These are phyloP conservation scores for Phialophora expanda DNA, from an alignment of 2,329 filamentous ascomycete genomes.

Conservation along the genomic window DNA sequence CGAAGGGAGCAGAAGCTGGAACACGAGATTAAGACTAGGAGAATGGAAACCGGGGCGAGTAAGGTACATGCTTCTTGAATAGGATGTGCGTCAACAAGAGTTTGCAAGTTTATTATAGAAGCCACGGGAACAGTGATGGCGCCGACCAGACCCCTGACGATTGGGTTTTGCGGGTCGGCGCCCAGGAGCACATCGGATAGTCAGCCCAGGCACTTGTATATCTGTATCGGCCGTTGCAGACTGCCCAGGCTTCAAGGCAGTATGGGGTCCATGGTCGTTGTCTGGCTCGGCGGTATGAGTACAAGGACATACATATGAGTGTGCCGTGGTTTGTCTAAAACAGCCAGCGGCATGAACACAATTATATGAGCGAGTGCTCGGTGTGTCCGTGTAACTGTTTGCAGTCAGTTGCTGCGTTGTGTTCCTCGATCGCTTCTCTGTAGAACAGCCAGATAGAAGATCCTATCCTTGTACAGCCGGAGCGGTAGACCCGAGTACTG, in stretches of 20 bases:
- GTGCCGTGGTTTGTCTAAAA: no score
- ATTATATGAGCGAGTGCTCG: no score
- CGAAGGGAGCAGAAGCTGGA: conserved; percentile 39
- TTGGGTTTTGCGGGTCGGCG: neutral
- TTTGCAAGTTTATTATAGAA: neutral
- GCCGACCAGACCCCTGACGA: neutral
- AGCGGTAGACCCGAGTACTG: no score
- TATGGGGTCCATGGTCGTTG: neutral
- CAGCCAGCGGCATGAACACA: no score
- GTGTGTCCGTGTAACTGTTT: no score
- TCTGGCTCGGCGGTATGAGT: no score
- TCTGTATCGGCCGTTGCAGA: neutral
- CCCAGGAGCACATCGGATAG: neutral
- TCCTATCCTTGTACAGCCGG: no score
- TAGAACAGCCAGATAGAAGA: no score
- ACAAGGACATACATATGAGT: no score
- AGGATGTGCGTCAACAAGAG: neutral
- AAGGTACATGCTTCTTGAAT: conserved; percentile 8
- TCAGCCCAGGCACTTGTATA: neutral
- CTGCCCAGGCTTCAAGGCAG: neutral
- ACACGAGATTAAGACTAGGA: conserved; percentile 6
- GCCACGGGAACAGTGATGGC: neutral
- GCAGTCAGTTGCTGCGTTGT: no score
- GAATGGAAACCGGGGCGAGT: neutral
- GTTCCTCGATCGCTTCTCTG: no score